Evolutionary conservation across 257 asterid species (phyloP).

Genomic region (Solanum piurae): DNA sequence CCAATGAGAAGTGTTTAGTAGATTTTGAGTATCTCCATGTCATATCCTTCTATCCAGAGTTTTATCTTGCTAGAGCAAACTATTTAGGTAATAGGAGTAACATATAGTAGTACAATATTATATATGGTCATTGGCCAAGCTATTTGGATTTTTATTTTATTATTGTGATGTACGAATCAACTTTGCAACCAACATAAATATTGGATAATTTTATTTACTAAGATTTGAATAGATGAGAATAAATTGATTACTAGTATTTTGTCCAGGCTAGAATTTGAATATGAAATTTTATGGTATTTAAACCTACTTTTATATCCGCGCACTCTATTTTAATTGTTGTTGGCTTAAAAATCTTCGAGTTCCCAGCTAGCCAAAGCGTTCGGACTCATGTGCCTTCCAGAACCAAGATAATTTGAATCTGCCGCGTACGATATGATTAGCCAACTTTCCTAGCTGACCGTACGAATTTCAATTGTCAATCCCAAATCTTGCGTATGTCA

Average conservation of each 20-base stretch:
- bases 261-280: neutral
- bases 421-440: accelerated
- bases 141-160: neutral
- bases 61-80: neutral
- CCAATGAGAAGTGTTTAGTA: constrained; percentile 40
- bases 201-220: accelerated
- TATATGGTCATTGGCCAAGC: neutral
- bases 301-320: no score
- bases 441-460: neutral
- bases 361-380: no score
- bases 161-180: no score
- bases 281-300: neutral
- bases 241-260: neutral
- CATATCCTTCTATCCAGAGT: constrained; percentile 46
- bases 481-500: no score
- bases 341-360: no score
- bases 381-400: neutral
- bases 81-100: neutral
- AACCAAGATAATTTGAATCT: neutral
- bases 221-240: no score
- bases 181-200: no score
- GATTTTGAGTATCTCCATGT: constrained; percentile 37
- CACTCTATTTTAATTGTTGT: neutral
- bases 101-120: neutral
- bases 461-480: neutral